Conservation (phyloP, 495 filamentous ascomycete species). For the Aspergillus avenaceus region DNA sequence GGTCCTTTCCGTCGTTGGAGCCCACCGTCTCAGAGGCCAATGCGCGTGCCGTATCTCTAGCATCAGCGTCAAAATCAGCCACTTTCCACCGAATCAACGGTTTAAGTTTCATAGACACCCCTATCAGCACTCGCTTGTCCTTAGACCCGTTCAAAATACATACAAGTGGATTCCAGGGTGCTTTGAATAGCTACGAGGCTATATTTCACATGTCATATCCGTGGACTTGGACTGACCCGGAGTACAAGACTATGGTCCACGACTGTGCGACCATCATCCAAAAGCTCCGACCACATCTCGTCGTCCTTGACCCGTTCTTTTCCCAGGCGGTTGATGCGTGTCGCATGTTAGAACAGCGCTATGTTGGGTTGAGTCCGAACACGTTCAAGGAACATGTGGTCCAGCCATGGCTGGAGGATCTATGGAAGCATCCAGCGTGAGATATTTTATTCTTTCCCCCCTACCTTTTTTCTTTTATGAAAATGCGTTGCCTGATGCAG, state of each 20-base stretch:
- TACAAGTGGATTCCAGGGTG: constrained; percentile 17
- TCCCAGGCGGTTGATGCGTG: constrained; percentile 39
- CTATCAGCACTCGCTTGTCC: not conserved
- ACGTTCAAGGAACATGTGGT: constrained; percentile 24
- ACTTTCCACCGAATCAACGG: constrained; percentile 31
- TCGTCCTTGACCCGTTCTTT: constrained; percentile 38
- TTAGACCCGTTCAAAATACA: constrained; percentile 11
- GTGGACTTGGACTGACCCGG: constrained; percentile 38
- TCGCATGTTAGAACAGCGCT: constrained; percentile 16
- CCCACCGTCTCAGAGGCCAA: constrained; percentile 15
- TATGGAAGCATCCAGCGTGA: constrained; percentile 34
- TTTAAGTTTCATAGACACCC: constrained; percentile 21
- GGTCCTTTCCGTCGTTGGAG: constrained; percentile 1
- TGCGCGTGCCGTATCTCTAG: not conserved
- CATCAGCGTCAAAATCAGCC: not conserved
- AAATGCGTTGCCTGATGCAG: not conserved
- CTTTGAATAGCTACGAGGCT: constrained; percentile 13
- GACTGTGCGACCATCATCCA: constrained; percentile 27
- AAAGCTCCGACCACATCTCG: constrained; percentile 27
- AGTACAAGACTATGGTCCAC: constrained; percentile 35
- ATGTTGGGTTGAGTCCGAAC: constrained; percentile 34
- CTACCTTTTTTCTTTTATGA: not conserved
- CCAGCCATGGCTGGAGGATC: constrained; percentile 26
- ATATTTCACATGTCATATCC: constrained; percentile 13
- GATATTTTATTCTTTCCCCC: not conserved